Evolutionary conservation across 208 protist species (phyloP), one percentile per base, ranked within the genome.

Genomic region (Leishmania amazonensis): DNA sequence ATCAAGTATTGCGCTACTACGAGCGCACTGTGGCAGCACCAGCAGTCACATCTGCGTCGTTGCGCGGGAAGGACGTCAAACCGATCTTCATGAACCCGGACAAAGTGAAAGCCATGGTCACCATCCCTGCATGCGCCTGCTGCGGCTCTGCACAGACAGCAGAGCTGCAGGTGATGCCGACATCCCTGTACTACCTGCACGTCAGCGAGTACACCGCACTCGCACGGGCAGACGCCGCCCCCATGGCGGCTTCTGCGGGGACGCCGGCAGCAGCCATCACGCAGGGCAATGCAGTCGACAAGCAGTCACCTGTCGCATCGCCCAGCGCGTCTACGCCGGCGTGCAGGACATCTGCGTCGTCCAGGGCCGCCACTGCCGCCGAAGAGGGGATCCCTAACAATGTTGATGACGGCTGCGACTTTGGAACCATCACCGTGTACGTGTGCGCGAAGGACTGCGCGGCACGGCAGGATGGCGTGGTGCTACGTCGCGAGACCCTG

Each of bases 131-230:
- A 28, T 97, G 94, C 79, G 62, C 81, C 3, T 64, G 51, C 45
- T 97, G 94, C 88, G 92, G 92, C 24, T 87, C 89, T 13, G 86
- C 90, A 42, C 90, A 89, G 57, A 85, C 86, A n/a, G 85, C 90
- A 57, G 94, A 97, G 85, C 67, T 97, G 80, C 94, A 97, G 84
- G 83, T 97, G 71, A 92, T 97, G 87, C 94, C 94, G 17, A 95
- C 94, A 2, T 82, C 83, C 35, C 79, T 96, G 19, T 96, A 95
- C 83, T 97, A 92, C 84, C 71, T 97, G 35, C 89, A 87, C 65
- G 87, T 89, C 38, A 75, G 70, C 40, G 77, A 93, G 72, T 95
- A 95, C 83, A 83, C 81, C 3, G 60, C 62, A 24, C 65, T 79
- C 38, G 83, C 85, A 19, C 57, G 82, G 15, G 54, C 53, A 51